These are phyloP conservation scores for Datisca glomerata DNA, from an alignment of 306 rosid species.

Conservation along the genomic window DNA sequence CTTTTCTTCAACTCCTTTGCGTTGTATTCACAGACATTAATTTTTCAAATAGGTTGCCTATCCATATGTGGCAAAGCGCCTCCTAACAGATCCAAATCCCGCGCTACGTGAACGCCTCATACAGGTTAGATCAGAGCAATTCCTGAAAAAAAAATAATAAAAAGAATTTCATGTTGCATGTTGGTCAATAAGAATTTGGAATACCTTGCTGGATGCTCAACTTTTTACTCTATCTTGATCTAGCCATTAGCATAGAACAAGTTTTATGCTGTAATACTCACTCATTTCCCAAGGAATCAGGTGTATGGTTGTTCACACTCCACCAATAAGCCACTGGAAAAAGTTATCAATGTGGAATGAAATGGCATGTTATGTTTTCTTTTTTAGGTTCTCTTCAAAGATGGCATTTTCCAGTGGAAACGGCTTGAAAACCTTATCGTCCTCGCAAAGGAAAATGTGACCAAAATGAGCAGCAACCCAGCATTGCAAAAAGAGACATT, in stretches of 20 bases:
- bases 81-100: constrained; percentile 92
- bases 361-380: neutral
- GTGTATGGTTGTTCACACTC: too few species aligned
- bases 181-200: too few species aligned
- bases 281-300: too few species aligned
- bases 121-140: constrained; percentile 51
- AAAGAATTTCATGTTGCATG: too few species aligned
- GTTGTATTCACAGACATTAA: constrained; percentile 9
- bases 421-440: constrained; percentile 94
- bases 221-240: too few species aligned
- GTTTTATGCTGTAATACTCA: too few species aligned
- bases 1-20: constrained; percentile 8
- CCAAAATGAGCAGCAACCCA: constrained; percentile 93
- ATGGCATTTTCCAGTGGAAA: constrained; percentile 93
- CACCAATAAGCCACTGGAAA: too few species aligned
- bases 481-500: constrained; percentile 61
- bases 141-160: constrained; percentile 16
- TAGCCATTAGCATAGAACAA: too few species aligned
- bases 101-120: constrained; percentile 95
- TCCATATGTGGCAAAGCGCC: constrained; percentile 95
- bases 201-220: too few species aligned
- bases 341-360: neutral
- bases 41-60: constrained; percentile 74
- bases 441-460: constrained; percentile 91
- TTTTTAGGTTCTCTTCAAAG: constrained; percentile 83